Base-by-base conservation (phyloP, 352 stramenopile genomes). In the Phytophthora chlamydospora region DNA sequence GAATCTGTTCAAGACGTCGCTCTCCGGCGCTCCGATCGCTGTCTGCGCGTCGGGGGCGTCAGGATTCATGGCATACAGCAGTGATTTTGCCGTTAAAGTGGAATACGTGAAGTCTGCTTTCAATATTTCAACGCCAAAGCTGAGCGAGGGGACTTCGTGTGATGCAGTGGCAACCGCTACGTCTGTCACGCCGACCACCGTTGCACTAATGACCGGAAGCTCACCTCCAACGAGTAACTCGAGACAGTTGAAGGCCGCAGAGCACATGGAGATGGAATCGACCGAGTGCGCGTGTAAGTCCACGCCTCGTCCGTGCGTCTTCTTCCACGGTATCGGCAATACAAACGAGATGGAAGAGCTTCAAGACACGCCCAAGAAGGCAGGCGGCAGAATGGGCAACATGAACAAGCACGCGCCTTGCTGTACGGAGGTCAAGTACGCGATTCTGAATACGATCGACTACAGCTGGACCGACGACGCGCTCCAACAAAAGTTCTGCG, bases 71-170 rank as follows among this genome's bases (percentile, higher is more conserved):
- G 58, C 67, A 5, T 71, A 61, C 45, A 64, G 57, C 6, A 69
- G 62, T 11, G 72, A 80, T 13, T 49, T 81, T 6, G 58, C 60
- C 19, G 71, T 84, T 17, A 29, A 73, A 1, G 61, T 73, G 6
- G 45, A 62, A 14, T 79, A 70, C 56, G 29, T 68, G 12, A n/a
- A 66, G 1, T 34, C 9, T 3, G 38, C 38, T 8, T 54, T 65
- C 3, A 17, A 32, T 8, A 35, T 66, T 42, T 10, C 19, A 2
- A n/a, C 13, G 0, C 42, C 45, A 7, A 44, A 35, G 1, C 38
- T 24, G 13, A 61, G 4, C 27, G 13, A 53, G 48, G 36, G 19
- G 46, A 29, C 44, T 1, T 33, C 19, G 5, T 75, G 66, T 19
- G 32, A 40, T 11, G 24, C 43, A 1, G 38, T 65, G 9, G 56